phyloP scores from a whole-genome alignment of 768 basidiomycete genomes.

The Termitomyces eurrhizus region DNA sequence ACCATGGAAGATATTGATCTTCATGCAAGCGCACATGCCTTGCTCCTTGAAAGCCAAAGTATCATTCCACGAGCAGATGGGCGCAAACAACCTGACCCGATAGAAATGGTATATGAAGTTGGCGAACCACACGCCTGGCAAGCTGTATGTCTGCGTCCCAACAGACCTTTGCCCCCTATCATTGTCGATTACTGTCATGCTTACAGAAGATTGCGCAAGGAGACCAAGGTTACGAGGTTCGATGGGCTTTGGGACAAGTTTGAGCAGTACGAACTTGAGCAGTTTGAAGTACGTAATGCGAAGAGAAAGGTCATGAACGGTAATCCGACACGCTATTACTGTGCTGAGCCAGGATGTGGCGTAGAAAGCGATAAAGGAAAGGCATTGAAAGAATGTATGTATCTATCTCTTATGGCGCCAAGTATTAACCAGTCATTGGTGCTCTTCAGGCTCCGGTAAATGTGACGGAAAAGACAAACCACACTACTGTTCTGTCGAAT shows the following conservation, averaged over 20 bases:
- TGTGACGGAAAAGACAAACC: constrained; percentile 1
- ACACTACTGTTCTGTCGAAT: not conserved
- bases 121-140: constrained; percentile 4
- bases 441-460: not conserved
- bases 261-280: not conserved
- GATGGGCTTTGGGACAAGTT: constrained; percentile 1
- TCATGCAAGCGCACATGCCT: constrained; percentile 1
- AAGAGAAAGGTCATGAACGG: not conserved
- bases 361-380: constrained; percentile 2
- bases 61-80: constrained; percentile 4
- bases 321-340: not conserved
- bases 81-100: constrained; percentile 1
- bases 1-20: not conserved
- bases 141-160: constrained; percentile 1
- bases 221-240: not conserved
- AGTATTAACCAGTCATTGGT: not conserved
- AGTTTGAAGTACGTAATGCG: not conserved
- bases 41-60: constrained; percentile 4
- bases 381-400: not conserved
- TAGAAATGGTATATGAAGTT: constrained; percentile 3
- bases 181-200: not conserved
- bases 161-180: constrained; percentile 1
- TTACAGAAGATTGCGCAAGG: not conserved
- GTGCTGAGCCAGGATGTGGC: not conserved
- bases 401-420: not conserved